phyloP scores from a whole-genome alignment of 2,329 filamentous ascomycete species.

The Trematosphaeria pertusa region DNA sequence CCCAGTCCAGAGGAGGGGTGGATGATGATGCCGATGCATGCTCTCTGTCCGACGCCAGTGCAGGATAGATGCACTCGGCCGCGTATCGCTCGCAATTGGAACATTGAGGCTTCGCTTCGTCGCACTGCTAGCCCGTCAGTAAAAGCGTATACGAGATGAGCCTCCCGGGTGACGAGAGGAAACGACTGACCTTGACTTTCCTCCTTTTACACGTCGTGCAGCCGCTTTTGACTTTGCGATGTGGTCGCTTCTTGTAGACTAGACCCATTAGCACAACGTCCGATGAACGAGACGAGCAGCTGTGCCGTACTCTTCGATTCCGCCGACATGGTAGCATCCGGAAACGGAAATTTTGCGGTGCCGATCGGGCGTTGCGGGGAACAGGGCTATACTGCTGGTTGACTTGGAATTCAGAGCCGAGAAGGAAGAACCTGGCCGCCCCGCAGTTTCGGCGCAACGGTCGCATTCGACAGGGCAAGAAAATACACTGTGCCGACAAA shows the following conservation, averaged over 20 bases:
- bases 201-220: conserved; percentile 20
- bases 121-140: conserved; percentile 18
- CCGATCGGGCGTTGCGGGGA: too few relatives aligned
- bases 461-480: too few relatives aligned
- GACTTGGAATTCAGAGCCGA: too few relatives aligned
- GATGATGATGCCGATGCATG: conserved; percentile 7
- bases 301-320: conserved; percentile 2
- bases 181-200: conserved; percentile 19
- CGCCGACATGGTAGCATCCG: background rate
- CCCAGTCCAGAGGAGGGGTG: conserved; percentile 3
- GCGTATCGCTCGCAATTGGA: conserved; percentile 23
- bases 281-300: background rate
- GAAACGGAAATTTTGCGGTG: too few relatives aligned
- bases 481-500: too few relatives aligned
- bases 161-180: too few relatives aligned
- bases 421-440: too few relatives aligned
- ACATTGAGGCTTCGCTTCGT: conserved; percentile 26
- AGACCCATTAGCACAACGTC: background rate
- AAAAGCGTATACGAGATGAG: background rate
- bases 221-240: conserved; percentile 22
- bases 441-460: too few relatives aligned
- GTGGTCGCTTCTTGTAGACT: conserved; percentile 23
- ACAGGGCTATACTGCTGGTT: too few relatives aligned
- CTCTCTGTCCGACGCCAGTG: conserved; percentile 4
- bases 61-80: conserved; percentile 23